Conservation (phyloP, 495 filamentous ascomycete genomes). For the Sabuloglossum arenarium region DNA sequence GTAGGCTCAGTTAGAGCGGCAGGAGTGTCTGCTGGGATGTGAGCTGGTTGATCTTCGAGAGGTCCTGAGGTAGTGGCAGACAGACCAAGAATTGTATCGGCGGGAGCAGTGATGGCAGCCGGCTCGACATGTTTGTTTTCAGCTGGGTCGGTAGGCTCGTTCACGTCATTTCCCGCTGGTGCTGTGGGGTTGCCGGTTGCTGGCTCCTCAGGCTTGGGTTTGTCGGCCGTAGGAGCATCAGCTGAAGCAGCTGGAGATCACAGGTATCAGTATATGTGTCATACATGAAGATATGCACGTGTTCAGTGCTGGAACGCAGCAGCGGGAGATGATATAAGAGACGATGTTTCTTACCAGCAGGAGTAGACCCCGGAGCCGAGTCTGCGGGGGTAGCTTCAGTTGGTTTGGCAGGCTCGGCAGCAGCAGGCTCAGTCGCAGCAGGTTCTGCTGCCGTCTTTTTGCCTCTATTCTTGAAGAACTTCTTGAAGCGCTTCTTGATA, state of each 20-base stretch:
- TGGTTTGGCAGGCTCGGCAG: not conserved
- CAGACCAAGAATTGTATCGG: not conserved
- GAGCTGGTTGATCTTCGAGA: not conserved
- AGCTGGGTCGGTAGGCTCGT: not conserved
- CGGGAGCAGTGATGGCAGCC: not conserved
- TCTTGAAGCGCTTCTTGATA: not conserved
- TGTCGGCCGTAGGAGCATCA: not conserved
- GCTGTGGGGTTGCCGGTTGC: not conserved
- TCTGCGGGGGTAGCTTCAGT: not conserved
- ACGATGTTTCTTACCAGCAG: not conserved
- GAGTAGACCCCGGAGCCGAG: not conserved
- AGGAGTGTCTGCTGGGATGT: not conserved
- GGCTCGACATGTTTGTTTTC: not conserved
- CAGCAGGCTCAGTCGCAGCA: not conserved
- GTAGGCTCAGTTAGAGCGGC: not conserved
- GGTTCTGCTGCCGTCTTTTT: not conserved
- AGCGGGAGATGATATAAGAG: not conserved
- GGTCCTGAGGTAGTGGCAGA: not conserved
- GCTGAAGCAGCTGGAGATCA: not conserved
- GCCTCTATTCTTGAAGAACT: not conserved
- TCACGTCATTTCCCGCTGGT: not conserved
- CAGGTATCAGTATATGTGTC: not conserved
- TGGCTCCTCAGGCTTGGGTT: not conserved
- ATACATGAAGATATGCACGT: not conserved
- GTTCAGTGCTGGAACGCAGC: not conserved